Evolutionary conservation across 208 protist genomes (phyloP).

Genomic region (Kentomonas sorsogonicus): DNA sequence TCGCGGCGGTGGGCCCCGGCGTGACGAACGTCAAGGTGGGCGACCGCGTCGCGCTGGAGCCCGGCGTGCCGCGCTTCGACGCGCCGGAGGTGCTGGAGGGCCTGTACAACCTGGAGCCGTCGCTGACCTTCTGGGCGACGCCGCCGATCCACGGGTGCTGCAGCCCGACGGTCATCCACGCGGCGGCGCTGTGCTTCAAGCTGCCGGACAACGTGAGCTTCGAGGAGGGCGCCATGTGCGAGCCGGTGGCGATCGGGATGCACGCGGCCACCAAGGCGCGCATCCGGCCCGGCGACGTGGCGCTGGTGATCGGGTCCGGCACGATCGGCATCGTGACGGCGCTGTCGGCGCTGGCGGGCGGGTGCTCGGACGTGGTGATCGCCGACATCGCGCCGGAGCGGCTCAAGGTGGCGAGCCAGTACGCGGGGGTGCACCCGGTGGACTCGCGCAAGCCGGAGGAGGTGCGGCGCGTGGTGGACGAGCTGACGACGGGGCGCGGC

Average conservation of each 20-base stretch:
- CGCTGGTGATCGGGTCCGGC: slow-evolving; percentile 21
- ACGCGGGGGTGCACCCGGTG: slow-evolving; percentile 28
- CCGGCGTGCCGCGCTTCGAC: slow-evolving; percentile 52
- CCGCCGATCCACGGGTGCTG: slow-evolving; percentile 56
- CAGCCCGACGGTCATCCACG: slow-evolving; percentile 45
- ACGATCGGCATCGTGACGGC: slow-evolving; percentile 52
- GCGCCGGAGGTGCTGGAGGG: slow-evolving; percentile 48
- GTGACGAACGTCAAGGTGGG: slow-evolving; percentile 46
- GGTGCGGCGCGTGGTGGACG: slow-evolving; percentile 20
- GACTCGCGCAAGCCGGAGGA: slow-evolving; percentile 21
- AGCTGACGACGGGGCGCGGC: slow-evolving; percentile 28
- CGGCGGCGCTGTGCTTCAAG: slow-evolving; percentile 52
- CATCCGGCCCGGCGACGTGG: slow-evolving; percentile 32
- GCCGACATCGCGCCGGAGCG: slow-evolving; percentile 25
- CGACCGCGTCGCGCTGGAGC: slow-evolving; percentile 69
- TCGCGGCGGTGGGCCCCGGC: slow-evolving; percentile 37
- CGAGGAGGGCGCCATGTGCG: slow-evolving; percentile 64
- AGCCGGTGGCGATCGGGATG: slow-evolving; percentile 54
- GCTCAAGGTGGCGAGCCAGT: slow-evolving; percentile 26
- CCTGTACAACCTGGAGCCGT: slow-evolving; percentile 66
- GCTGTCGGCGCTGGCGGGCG: slow-evolving; percentile 32
- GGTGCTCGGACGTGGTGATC: slow-evolving; percentile 47
- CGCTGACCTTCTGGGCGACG: slow-evolving; percentile 67
- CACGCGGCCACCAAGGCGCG: slow-evolving; percentile 47
- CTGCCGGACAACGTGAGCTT: slow-evolving; percentile 57